Evolutionary conservation across 805 yeast genomes (phyloP).

Genomic region (Hanseniaspora nectarophila): DNA sequence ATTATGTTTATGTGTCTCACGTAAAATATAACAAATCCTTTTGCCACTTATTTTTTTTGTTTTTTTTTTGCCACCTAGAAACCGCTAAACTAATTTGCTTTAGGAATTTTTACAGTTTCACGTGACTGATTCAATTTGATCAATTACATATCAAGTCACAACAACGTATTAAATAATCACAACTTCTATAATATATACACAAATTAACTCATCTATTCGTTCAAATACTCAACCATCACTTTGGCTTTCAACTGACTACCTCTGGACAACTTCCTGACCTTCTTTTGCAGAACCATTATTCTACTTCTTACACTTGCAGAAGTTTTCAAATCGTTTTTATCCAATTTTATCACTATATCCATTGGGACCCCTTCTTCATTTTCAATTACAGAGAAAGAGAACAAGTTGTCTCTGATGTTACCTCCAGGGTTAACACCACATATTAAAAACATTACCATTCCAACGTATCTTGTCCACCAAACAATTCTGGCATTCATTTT

Average conservation of each 20-base stretch:
- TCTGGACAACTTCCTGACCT: constrained; percentile 43
- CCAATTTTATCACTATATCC: constrained; percentile 34
- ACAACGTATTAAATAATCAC: too few relatives aligned
- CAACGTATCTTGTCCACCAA: constrained; percentile 66
- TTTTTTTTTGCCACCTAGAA: constrained; percentile 7
- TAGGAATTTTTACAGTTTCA: too few relatives aligned
- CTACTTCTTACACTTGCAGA: constrained; percentile 49
- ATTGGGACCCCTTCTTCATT: constrained; percentile 8
- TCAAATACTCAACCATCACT: constrained; percentile 36
- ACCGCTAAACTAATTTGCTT: too few relatives aligned
- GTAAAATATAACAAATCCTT: too few relatives aligned
- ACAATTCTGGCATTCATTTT: constrained; percentile 37
- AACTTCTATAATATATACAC: too few relatives aligned
- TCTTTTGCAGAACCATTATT: constrained; percentile 48
- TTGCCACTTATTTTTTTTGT: too few relatives aligned
- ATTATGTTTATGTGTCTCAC: too few relatives aligned
- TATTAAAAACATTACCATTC: constrained; percentile 61
- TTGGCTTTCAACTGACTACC: constrained; percentile 41
- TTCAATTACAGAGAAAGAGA: constrained; percentile 32
- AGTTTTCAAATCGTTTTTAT: constrained; percentile 45
- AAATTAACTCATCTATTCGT: background rate
- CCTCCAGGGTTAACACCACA: constrained; percentile 80
- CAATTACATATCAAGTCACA: too few relatives aligned
- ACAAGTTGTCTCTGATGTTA: constrained; percentile 50
- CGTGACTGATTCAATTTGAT: too few relatives aligned